Evolutionary conservation across 805 yeast genomes (phyloP).

Genomic region (Lipomyces lipofer): DNA sequence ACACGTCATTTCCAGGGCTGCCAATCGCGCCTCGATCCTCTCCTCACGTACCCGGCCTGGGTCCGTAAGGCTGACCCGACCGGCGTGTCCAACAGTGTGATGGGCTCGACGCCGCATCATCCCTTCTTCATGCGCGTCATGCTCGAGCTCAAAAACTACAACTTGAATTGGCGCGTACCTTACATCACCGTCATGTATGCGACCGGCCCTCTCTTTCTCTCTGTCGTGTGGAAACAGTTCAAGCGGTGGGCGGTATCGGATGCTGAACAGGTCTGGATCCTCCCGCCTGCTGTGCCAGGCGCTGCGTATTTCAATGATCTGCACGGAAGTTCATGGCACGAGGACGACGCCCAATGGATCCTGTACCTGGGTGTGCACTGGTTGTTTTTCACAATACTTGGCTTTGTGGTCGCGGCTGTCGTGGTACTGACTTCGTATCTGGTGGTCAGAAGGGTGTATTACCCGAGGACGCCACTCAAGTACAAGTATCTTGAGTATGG

Average conservation of each 20-base stretch:
- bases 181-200: constrained; percentile 90
- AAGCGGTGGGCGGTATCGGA: constrained; percentile 67
- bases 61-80: constrained; percentile 86
- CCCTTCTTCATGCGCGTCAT: constrained; percentile 77
- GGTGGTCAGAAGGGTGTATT: constrained; percentile 14
- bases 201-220: constrained; percentile 86
- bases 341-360: constrained; percentile 79
- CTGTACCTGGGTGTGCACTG: constrained; percentile 74
- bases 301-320: constrained; percentile 69
- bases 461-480: constrained; percentile 1
- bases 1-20: constrained; percentile 56
- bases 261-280: constrained; percentile 63
- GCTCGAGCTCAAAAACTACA: constrained; percentile 60
- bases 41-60: constrained; percentile 79
- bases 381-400: constrained; percentile 66
- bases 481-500: constrained; percentile 18
- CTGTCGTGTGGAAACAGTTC: constrained; percentile 85
- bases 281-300: constrained; percentile 61
- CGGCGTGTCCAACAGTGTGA: constrained; percentile 88
- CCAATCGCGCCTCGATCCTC: constrained; percentile 72
- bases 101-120: constrained; percentile 86
- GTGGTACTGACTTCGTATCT: constrained; percentile 25
- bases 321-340: constrained; percentile 90
- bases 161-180: constrained; percentile 79
- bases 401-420: constrained; percentile 54